Evolutionary conservation across 495 filamentous ascomycete genomes (phyloP).

Genomic region (Neurospora sp.): DNA sequence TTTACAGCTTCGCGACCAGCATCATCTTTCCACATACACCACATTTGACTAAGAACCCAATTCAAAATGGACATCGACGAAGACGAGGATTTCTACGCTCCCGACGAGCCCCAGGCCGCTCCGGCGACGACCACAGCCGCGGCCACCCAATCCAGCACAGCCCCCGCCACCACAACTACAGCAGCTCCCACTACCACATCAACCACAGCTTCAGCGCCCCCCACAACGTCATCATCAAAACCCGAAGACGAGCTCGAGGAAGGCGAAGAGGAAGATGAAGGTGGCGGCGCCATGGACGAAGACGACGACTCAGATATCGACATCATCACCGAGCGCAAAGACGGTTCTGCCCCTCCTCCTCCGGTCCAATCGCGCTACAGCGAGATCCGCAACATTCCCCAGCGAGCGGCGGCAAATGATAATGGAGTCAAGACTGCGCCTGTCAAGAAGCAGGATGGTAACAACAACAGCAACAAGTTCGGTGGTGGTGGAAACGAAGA

Average conservation of each 20-base stretch:
- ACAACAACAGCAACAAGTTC: background rate
- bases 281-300: conserved; percentile 61
- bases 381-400: conserved; percentile 57
- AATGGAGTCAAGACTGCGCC: conserved; percentile 27
- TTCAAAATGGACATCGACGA: conserved; percentile 55
- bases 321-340: conserved; percentile 83
- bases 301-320: conserved; percentile 60
- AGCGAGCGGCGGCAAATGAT: conserved; percentile 49
- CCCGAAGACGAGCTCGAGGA: conserved; percentile 42
- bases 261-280: conserved; percentile 56
- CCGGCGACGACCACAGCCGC: conserved; percentile 15
- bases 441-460: conserved; percentile 24
- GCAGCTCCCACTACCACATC: background rate
- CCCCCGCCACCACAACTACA: background rate
- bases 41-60: background rate
- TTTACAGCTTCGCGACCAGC: background rate
- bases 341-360: conserved; percentile 61
- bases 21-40: background rate
- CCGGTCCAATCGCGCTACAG: conserved; percentile 37
- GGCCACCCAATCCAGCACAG: background rate
- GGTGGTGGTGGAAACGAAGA: background rate
- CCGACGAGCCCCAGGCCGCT: conserved; percentile 31
- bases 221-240: conserved; percentile 10
- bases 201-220: conserved; percentile 1
- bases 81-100: conserved; percentile 60